Evolutionary conservation across 148 eudicot genomes (phyloP), one percentile per base, ranked within the genome.

Genomic region (Drosera capensis): DNA sequence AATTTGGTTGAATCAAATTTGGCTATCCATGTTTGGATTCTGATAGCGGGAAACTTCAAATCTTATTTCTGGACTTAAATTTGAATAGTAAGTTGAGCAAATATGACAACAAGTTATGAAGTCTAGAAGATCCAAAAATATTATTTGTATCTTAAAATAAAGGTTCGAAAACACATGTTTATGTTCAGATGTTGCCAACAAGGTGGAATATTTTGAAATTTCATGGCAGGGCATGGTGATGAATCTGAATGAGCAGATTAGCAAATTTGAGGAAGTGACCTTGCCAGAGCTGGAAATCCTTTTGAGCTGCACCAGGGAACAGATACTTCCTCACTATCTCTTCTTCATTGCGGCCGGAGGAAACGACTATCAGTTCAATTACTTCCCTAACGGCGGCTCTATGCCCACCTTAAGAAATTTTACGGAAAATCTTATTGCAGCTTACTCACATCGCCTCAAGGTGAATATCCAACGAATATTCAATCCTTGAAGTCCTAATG

Each of bases 311-410:
- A 37, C 14, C 21, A 3, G 17, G 12, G 19, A 3, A 15, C 42
- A 31, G 34, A 20, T 68, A 20, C 64, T 68, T 14, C 16, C 48
- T 5, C 42, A 48, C 8, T 67, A 40, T 20, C 14, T 68, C 41
- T 68, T 68, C 39, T n/a, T 68, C 6, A 21, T 62, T 29, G 72
- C 49, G 20, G 48, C 64, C 1, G 68, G 68, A 48, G 52, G 52
- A 18, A 68, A 68, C 38, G 72, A 68, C 42, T 65, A 65, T 17
- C 30, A 47, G 3, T 28, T 58, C 15, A 53, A 53, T 49, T 68
- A 68, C 49, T 62, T 62, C 31, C 7, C 41, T 1, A 30, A 40
- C 0, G 18, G 16, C 8, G 39, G 50, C 4, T 5, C 14, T 3
- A 31, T 21, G 24, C 3, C 20, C 8, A 21, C 64, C 29, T 48